Base-by-base conservation (phyloP, 2,329 filamentous ascomycete species). In the Penicillium sp. region DNA sequence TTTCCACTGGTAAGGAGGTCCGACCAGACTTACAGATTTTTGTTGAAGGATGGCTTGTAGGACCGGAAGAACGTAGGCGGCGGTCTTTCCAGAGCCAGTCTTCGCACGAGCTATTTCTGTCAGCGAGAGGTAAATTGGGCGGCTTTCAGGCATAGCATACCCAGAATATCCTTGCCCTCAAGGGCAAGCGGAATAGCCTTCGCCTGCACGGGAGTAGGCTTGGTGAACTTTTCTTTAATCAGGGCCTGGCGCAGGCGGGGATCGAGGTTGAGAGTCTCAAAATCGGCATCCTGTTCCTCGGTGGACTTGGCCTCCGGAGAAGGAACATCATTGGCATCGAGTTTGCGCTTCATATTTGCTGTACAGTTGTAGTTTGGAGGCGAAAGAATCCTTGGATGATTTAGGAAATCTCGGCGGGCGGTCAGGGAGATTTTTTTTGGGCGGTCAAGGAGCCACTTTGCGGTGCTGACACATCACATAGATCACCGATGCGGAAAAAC, bases 71-170 rank as follows among this genome's bases (percentile, higher is more conserved):
- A 96, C 78, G 70, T 97, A 97, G 45, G 94, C 93, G n/a, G 90
- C 90, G 10, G 94, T 99, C 80, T 99, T 99, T 62, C 94, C 94
- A 4, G 92, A 96, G 12, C 94, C 94, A 5, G 94, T 97, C 73
- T 93, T 95, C 34, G 93, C 90, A 67, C 93, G 91, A 49, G 91
- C 92, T 81, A 56, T 41, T 54, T 39, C 42, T 39, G 48, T 71
- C 41, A 71, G 62, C 41, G 5, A n/a, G 18, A 15, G 8, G 33
- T n/a, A 5, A 4, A 24, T 29, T 31, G 8, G n/a, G 3, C 1
- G 18, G 7, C 1, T 2, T 23, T n/a, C 8, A 13, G n/a, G 7
- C 9, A 13, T 13, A 28, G 49, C 68, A 48, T 67, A 81, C 79
- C 79, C 36, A 97, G 79, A 44, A 99, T 85, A 79, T 97, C 91